Evolutionary conservation across 305 asterid genomes (phyloP).

Genomic region (Coffea humblotiana): DNA sequence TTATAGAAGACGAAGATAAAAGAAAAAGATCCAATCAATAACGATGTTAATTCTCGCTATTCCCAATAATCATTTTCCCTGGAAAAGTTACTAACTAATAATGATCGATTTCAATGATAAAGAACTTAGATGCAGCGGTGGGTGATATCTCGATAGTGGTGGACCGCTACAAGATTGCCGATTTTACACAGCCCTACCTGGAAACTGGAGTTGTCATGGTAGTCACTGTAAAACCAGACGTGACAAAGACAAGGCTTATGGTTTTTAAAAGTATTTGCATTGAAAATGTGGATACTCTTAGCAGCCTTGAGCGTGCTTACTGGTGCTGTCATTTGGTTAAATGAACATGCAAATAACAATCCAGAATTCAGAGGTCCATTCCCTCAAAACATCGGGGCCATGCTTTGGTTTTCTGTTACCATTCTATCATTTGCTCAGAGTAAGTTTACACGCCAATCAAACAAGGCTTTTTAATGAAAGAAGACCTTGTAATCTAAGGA

Average conservation of each 20-base stretch:
- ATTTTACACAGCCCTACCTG: slow-evolving; percentile 63
- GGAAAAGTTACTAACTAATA: slow-evolving; percentile 9
- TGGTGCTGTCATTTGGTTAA: slow-evolving; percentile 48
- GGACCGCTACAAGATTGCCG: slow-evolving; percentile 42
- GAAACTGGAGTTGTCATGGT: slow-evolving; percentile 71
- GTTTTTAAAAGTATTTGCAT: slow-evolving; percentile 45
- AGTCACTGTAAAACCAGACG: slow-evolving; percentile 43
- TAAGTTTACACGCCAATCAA: slow-evolving; percentile 27
- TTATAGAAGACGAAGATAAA: neutral
- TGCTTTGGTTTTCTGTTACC: slow-evolving; percentile 73
- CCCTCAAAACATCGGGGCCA: slow-evolving; percentile 32
- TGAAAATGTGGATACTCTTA: slow-evolving; percentile 51
- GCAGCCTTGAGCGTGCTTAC: slow-evolving; percentile 38
- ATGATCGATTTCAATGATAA: neutral
- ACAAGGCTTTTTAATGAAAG: too few relatives aligned
- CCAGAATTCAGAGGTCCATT: slow-evolving; percentile 38
- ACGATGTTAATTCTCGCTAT: neutral
- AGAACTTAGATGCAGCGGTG: slow-evolving; percentile 65
- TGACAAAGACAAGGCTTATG: slow-evolving; percentile 32
- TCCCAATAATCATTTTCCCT: neutral
- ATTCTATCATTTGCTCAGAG: slow-evolving; percentile 50
- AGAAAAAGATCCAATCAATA: neutral
- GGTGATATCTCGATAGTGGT: slow-evolving; percentile 69
- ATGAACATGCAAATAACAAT: slow-evolving; percentile 45
- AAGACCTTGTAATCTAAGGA: too few relatives aligned